Evolutionary conservation across 2,329 filamentous ascomycete species (phyloP).

Genomic region (Raffaelea ambrosiae): DNA sequence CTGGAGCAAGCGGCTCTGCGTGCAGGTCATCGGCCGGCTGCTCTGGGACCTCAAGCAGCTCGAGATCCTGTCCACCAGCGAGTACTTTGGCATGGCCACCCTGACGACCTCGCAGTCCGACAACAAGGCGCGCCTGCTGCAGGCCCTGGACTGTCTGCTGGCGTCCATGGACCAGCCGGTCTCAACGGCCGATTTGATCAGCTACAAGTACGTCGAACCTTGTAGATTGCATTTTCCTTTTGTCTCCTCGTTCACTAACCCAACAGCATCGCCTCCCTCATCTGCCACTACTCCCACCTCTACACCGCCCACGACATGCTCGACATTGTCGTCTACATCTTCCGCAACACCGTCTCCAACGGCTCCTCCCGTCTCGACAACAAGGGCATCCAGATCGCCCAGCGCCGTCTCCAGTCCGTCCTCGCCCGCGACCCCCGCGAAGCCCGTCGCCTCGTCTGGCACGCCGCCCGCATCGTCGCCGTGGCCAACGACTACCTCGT

Average conservation of each 20-base stretch:
- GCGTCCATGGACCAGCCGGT: slow-evolving; percentile 14
- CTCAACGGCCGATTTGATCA: slow-evolving; percentile 19
- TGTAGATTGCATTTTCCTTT: no score
- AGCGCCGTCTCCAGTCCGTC: slow-evolving; percentile 14
- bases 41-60: slow-evolving; percentile 22
- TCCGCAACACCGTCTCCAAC: slow-evolving; percentile 16
- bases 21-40: slow-evolving; percentile 20
- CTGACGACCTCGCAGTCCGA: slow-evolving; percentile 16
- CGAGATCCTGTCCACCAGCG: slow-evolving; percentile 17
- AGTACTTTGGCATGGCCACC: slow-evolving; percentile 18
- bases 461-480: slow-evolving; percentile 21
- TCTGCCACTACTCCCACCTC: slow-evolving; percentile 21
- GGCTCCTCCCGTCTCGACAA: slow-evolving; percentile 6
- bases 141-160: slow-evolving; percentile 13
- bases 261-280: slow-evolving; percentile 17
- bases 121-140: slow-evolving; percentile 15
- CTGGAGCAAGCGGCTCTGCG: slow-evolving; percentile 21
- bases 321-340: slow-evolving; percentile 21
- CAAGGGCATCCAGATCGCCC: slow-evolving; percentile 15
- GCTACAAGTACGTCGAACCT: slow-evolving; percentile 19
- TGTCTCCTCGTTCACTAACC: slow-evolving; percentile 4
- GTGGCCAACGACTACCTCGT: slow-evolving; percentile 20
- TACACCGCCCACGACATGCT: slow-evolving; percentile 18
- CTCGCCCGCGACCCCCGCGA: slow-evolving; percentile 14
- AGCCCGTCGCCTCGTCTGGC: slow-evolving; percentile 18